phyloP scores from a whole-genome alignment of 2,329 filamentous ascomycete genomes.

The Trichocomaceae sp. region DNA sequence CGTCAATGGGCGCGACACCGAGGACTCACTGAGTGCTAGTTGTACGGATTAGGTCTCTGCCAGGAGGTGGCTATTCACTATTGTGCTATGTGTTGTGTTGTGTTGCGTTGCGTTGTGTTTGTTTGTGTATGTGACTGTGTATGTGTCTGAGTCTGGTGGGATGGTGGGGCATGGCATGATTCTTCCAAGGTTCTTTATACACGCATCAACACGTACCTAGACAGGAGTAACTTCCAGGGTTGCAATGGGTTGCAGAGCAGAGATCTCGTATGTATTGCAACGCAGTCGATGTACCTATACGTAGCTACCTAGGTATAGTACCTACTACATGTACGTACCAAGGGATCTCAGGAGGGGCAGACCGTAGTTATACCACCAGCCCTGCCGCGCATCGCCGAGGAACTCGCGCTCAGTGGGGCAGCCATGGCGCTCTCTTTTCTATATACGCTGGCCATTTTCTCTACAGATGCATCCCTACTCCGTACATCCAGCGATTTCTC shows the following conservation, averaged over 20 bases:
- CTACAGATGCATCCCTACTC: slow-evolving; percentile 1
- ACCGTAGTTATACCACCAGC: neutral
- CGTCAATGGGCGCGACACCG: slow-evolving; percentile 9
- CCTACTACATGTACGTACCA: neutral
- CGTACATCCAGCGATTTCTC: slow-evolving; percentile 30
- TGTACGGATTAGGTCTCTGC: neutral
- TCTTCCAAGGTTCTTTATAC: no score
- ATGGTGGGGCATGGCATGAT: slow-evolving; percentile 8
- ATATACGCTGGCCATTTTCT: slow-evolving; percentile 5
- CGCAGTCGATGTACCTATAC: no score
- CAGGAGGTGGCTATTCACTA: no score
- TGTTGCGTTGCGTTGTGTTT: no score
- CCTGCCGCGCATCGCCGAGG: slow-evolving; percentile 26
- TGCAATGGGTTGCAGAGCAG: no score
- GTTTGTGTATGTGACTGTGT: neutral
- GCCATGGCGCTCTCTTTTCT: slow-evolving; percentile 9
- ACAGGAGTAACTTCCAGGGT: neutral
- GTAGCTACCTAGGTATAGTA: no score
- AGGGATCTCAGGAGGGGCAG: no score
- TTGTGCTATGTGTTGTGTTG: no score
- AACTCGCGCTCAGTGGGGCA: slow-evolving; percentile 34
- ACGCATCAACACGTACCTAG: neutral
- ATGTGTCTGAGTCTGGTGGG: slow-evolving; percentile 7
- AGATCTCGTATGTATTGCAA: no score
- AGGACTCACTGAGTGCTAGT: slow-evolving; percentile 1